Evolutionary conservation across 139 green algal species (phyloP).

Genomic region (Volvox africanus): DNA sequence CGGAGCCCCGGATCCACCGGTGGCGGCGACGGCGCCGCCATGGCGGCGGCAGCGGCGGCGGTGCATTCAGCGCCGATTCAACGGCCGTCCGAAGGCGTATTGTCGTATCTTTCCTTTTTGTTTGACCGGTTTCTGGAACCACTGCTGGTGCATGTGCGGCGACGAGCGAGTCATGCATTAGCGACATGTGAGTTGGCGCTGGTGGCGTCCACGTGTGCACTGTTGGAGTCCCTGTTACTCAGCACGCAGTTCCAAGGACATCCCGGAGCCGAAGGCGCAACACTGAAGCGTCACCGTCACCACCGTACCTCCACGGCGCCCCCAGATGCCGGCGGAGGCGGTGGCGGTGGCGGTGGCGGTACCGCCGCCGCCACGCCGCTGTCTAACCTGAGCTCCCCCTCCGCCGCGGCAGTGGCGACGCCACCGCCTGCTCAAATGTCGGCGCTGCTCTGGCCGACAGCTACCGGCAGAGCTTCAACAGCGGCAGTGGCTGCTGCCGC

Average conservation of each 20-base stretch:
- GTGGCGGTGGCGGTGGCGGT: not conserved
- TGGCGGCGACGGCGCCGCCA: not conserved
- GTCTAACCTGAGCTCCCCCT: not conserved
- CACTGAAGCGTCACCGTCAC: not conserved
- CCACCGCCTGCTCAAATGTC: not conserved
- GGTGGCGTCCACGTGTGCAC: slow-evolving; percentile 20
- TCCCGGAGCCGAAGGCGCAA: slow-evolving; percentile 14
- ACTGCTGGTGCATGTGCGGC: slow-evolving; percentile 20
- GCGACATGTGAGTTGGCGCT: slow-evolving; percentile 22
- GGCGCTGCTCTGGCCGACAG: not conserved
- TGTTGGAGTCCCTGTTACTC: slow-evolving; percentile 37
- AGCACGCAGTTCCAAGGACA: slow-evolving; percentile 39
- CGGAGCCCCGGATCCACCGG: not conserved
- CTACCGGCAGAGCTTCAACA: not conserved
- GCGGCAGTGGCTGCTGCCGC: not conserved
- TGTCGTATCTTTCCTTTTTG: not conserved
- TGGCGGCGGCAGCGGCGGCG: not conserved
- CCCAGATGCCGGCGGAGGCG: not conserved
- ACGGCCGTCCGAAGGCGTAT: not conserved
- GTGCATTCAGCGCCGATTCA: not conserved
- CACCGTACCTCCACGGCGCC: not conserved
- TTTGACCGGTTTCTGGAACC: slow-evolving; percentile 43
- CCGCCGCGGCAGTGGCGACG: too few species aligned
- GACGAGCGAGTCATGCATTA: not conserved
- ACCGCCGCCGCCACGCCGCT: not conserved